Evolutionary conservation across 2,329 filamentous ascomycete genomes (phyloP).

Genomic region (Fusarium globosum): DNA sequence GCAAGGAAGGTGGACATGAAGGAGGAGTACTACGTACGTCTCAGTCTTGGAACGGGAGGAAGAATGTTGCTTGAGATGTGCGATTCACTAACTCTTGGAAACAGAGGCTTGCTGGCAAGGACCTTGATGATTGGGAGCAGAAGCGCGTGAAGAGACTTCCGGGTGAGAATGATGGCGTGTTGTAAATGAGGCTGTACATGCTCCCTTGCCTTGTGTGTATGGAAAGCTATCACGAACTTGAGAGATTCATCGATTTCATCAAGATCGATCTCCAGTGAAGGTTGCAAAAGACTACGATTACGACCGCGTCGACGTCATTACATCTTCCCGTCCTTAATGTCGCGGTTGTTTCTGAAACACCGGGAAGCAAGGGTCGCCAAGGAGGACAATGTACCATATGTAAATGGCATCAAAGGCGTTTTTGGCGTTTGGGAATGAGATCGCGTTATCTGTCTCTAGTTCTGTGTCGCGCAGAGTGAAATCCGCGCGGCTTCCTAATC

Average conservation of each 20-base stretch:
- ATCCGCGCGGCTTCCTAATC: background rate
- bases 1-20: constrained; percentile 80
- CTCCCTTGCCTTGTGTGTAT: constrained; percentile 26
- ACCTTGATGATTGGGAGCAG: constrained; percentile 96
- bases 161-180: constrained; percentile 87
- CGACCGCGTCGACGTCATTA: constrained; percentile 18
- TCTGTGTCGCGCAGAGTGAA: background rate
- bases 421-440: constrained; percentile 25
- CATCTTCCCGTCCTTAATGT: background rate
- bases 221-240: constrained; percentile 15
- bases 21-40: constrained; percentile 87
- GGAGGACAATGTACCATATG: constrained; percentile 21
- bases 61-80: constrained; percentile 1
- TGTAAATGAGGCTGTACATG: constrained; percentile 51
- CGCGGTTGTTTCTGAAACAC: constrained; percentile 7
- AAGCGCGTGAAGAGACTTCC: constrained; percentile 90
- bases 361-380: constrained; percentile 27
- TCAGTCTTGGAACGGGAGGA: background rate
- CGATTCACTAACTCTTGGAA: constrained; percentile 24
- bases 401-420: constrained; percentile 30
- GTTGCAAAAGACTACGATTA: constrained; percentile 9
- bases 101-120: constrained; percentile 73
- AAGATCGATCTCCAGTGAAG: constrained; percentile 1
- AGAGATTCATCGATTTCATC: constrained; percentile 2
- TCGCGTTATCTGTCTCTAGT: constrained; percentile 4